These are phyloP conservation scores for Globisporangium heterothallicum DNA, from an alignment of 352 stramenopile genomes.

Conservation along the genomic window DNA sequence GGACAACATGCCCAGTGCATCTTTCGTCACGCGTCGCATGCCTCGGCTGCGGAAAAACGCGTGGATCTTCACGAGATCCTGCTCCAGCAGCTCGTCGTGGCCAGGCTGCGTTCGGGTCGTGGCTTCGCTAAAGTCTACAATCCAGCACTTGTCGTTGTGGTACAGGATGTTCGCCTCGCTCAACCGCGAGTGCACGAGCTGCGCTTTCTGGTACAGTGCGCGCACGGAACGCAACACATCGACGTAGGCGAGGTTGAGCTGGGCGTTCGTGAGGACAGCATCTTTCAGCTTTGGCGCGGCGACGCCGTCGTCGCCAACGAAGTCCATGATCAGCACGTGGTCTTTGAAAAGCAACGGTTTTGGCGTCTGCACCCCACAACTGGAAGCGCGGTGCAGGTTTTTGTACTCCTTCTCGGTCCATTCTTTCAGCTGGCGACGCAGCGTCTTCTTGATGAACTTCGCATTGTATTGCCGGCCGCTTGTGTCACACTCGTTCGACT, in stretches of 20 bases:
- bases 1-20: slow-evolving; percentile 14
- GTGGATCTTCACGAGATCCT: slow-evolving; percentile 61
- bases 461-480: slow-evolving; percentile 43
- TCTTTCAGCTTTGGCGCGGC: slow-evolving; percentile 36
- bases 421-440: slow-evolving; percentile 55
- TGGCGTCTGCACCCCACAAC: slow-evolving; percentile 27
- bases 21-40: slow-evolving; percentile 24
- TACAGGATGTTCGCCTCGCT: slow-evolving; percentile 74
- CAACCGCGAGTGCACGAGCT: slow-evolving; percentile 49
- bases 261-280: slow-evolving; percentile 32
- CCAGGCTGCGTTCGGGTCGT: slow-evolving; percentile 57
- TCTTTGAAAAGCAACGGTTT: slow-evolving; percentile 36
- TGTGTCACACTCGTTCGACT: slow-evolving; percentile 40
- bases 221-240: slow-evolving; percentile 35
- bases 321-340: slow-evolving; percentile 49
- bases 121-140: slow-evolving; percentile 86
- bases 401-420: slow-evolving; percentile 49
- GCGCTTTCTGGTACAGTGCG: slow-evolving; percentile 41
- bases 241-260: slow-evolving; percentile 36
- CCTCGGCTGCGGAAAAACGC: slow-evolving; percentile 59
- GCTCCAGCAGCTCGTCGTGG: slow-evolving; percentile 43
- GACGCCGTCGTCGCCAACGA: slow-evolving; percentile 36
- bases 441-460: slow-evolving; percentile 49
- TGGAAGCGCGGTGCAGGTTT: slow-evolving; percentile 27
- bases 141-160: slow-evolving; percentile 48